A percentile compares a stretch with the other conserved stretches of the same genome.
These are phyloP conservation scores for Solanum gandarillasii DNA, from an alignment of 257 asterid genomes.

Conservation along the genomic window DNA sequence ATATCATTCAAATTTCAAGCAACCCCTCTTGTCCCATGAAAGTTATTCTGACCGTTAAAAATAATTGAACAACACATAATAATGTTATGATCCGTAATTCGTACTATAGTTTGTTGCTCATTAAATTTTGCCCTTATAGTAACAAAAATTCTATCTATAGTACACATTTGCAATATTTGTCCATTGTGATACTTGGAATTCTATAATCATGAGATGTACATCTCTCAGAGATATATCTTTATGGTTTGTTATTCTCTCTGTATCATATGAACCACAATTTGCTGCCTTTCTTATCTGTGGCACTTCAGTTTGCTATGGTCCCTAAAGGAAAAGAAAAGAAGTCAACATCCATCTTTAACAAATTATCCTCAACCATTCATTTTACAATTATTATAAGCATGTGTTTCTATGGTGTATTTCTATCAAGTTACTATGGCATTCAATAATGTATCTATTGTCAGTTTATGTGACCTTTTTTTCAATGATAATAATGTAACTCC, in stretches of 20 bases:
- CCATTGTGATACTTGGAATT: not conserved
- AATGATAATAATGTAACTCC: not conserved
- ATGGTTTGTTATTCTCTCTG: not conserved
- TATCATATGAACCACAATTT: not conserved
- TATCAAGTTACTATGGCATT: not conserved
- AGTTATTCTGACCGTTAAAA: not conserved
- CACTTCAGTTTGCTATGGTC: slow-evolving; percentile 14
- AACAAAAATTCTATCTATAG: not conserved
- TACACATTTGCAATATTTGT: not conserved
- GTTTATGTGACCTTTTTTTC: not conserved
- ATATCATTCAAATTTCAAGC: too few species aligned
- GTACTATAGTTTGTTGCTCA: not conserved
- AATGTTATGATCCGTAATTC: not conserved
- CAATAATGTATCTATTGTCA: not conserved
- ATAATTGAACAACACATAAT: not conserved
- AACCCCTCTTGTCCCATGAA: not conserved
- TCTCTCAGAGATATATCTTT: not conserved
- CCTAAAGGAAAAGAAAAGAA: not conserved
- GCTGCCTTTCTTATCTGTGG: not conserved
- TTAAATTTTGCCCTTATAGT: not conserved
- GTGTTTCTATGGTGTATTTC: not conserved
- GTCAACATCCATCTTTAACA: slow-evolving; percentile 24
- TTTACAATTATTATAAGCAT: not conserved
- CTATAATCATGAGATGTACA: not conserved
- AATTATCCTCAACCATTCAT: not conserved